Base-by-base conservation (phyloP, 2,329 filamentous ascomycete species). In the Immersiporthe knoxdaviesiana region DNA sequence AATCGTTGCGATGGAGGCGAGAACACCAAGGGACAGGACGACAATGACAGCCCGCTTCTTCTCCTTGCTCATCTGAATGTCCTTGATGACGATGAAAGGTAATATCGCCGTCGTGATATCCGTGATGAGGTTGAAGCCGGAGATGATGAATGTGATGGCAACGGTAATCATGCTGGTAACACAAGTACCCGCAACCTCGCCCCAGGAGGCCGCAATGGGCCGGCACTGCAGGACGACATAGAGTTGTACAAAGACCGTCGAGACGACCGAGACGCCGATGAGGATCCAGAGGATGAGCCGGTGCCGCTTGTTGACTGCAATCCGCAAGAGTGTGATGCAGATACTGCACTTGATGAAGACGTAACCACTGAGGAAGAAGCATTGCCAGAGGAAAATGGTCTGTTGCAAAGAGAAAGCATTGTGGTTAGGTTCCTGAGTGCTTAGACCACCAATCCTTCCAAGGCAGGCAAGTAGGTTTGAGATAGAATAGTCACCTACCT, bases 271-370 rank as follows among this genome's bases (percentile, higher is more conserved):
- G 8, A 71, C 24, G 7, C n/a, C 35, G 63, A 73, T 67, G 12
- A 73, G 54, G 1, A 41, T 56, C 69, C 71, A 72, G 2, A 73
- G 66, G 18, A 63, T 69, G 60, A 30, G 24, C 8, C 30, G 18
- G 58, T 72, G 66, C 60, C 70, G 62, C 18, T 60, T 65, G 24
- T 68, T 32, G 24, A 72, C 58, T 1, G 72, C 65, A 16, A 73
- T 70, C 27, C 72, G 65, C 27, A 73, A 56, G 12, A 73, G 44
- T 1, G 71, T 72, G 30, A 68, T 21, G 68, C 69, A 72, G n/a
- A 73, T 73, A 59, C 69, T 72, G 63, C 27, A 58, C 39, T 73
- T 73, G 63, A 72, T 72, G 59, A 72, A 70, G 37, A 68, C 72
- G 50, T 65, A 67, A 52, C 63, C 63, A 52, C 68, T 71, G 27